Percentiles rank a stretch among this genome's conserved stretches.
phyloP scores from a whole-genome alignment of 2,329 filamentous ascomycete species.

The Thyridium curvatum region DNA sequence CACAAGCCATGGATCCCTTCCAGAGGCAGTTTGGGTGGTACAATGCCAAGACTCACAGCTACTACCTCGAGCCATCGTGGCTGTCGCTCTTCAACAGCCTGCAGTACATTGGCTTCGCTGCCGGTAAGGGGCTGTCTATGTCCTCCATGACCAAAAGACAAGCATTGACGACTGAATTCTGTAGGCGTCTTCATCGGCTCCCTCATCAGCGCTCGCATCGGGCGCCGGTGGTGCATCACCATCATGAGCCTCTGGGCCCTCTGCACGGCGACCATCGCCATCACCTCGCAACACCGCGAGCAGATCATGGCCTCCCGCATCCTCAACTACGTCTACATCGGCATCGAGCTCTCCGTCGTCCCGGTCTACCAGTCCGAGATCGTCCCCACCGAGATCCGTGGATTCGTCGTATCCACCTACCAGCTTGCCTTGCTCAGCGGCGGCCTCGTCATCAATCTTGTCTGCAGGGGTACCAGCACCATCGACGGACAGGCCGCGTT shows the following conservation, averaged over 20 bases:
- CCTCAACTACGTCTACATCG: slow-evolving; percentile 29
- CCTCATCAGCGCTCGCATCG: slow-evolving; percentile 19
- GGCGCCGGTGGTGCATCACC: slow-evolving; percentile 27
- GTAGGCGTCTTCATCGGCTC: slow-evolving; percentile 19
- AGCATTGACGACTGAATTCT: neutral
- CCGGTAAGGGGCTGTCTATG: slow-evolving; percentile 7
- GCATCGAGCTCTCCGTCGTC: slow-evolving; percentile 30
- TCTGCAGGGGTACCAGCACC: slow-evolving; percentile 20
- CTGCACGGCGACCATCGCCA: slow-evolving; percentile 19
- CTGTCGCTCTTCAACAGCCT: slow-evolving; percentile 28
- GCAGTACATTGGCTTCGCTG: slow-evolving; percentile 24
- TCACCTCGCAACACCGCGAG: slow-evolving; percentile 19
- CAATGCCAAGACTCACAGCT: slow-evolving; percentile 13
- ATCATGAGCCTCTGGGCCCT: slow-evolving; percentile 27
- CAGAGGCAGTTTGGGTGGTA: slow-evolving; percentile 23
- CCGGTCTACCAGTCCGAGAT: slow-evolving; percentile 28
- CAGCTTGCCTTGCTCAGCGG: slow-evolving; percentile 21
- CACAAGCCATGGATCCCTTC: slow-evolving; percentile 30
- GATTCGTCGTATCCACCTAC: slow-evolving; percentile 26
- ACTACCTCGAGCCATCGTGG: slow-evolving; percentile 19
- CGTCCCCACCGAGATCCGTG: slow-evolving; percentile 19
- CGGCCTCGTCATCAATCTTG: slow-evolving; percentile 12
- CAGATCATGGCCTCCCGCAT: slow-evolving; percentile 27
- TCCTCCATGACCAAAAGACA: too few relatives aligned
- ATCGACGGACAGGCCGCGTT: slow-evolving; percentile 21